Percentiles rank a stretch among this genome's conserved stretches.
phyloP scores from a whole-genome alignment of 192 early-diverging fungal species.

The Coemansia sp. region DNA sequence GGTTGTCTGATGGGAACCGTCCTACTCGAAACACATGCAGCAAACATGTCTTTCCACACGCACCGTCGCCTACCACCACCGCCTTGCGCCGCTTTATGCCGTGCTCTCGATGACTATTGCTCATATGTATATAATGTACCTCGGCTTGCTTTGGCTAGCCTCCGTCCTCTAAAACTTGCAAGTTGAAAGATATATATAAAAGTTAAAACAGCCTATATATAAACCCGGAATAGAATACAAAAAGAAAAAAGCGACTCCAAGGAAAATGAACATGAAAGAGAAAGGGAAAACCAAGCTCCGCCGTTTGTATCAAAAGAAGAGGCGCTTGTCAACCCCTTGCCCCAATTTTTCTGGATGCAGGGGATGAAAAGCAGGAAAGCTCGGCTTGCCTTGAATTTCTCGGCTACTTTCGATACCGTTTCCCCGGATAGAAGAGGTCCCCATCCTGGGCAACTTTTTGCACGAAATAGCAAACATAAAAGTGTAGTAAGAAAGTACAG shows the following conservation, averaged over 20 bases:
- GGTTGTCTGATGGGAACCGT: slow-evolving; percentile 77
- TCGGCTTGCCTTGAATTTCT: neutral
- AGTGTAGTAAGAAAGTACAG: neutral
- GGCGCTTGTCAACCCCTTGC: neutral
- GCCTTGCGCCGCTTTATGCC: slow-evolving; percentile 60
- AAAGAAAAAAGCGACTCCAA: neutral
- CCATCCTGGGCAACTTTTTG: no score
- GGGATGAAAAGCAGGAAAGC: neutral
- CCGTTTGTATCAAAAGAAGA: slow-evolving; percentile 1
- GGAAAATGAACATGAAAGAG: neutral
- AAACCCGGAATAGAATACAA: neutral
- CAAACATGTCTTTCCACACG: slow-evolving; percentile 90
- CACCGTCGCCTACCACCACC: slow-evolving; percentile 92
- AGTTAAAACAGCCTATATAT: neutral
- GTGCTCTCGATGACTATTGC: neutral
- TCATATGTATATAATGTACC: neutral
- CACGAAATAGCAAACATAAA: neutral
- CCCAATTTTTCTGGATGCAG: neutral
- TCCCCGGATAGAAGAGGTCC: neutral
- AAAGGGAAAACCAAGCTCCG: neutral
- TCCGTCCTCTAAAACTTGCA: no score
- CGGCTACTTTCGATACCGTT: neutral
- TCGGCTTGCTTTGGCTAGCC: neutral
- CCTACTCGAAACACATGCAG: slow-evolving; percentile 78
- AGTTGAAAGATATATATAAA: neutral